Base-by-base conservation (phyloP, 208 protist genomes). In the Willaertia magna region DNA sequence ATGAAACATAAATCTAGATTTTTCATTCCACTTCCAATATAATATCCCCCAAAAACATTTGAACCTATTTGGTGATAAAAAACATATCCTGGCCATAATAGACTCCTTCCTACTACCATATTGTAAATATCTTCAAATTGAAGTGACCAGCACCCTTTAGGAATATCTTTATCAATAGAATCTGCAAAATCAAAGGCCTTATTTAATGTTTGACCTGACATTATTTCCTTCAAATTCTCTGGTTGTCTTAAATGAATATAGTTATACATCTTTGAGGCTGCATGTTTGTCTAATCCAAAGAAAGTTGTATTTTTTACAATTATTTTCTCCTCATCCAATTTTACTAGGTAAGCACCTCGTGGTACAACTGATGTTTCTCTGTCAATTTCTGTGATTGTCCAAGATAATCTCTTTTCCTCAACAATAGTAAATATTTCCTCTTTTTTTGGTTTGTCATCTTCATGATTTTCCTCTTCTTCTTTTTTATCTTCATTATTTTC, bases 51-150 rank as follows among this genome's bases (percentile, higher is more conserved):
- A 47, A 18, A 85, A 0, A 61, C 14, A 7, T 7, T 0, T 4
- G 82, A 42, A 26, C 61, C 7, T 20, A 42, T 4, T 30, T 16
- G 34, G 30, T 85, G 82, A 51, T 85, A 85, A 40, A 78, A 75
- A 39, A 85, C 82, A 51, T 79, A 85, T 0, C 82, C 82, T 34
- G 82, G 82, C 82, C 82, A 85, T 18, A 85, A 39, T 9, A 85
- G 34, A 49, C 61, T 79, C 39, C 48, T 75, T 51, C 40, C 61
- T 12, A 85, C 47, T 9, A 85, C 47, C 48, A 51, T 20, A 40
- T 30, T 40, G 16, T 43, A 34, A 26, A 43, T 34, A 26, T 75
- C 59, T 12, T 85, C 82, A 34, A 51, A 79, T 49, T 79, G 61
- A 11, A 85, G 6, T 0, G 22, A 49, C 82, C 82, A 85, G 49